Base-by-base conservation (phyloP, 805 yeast species). In the Starmerella riodocensis region DNA sequence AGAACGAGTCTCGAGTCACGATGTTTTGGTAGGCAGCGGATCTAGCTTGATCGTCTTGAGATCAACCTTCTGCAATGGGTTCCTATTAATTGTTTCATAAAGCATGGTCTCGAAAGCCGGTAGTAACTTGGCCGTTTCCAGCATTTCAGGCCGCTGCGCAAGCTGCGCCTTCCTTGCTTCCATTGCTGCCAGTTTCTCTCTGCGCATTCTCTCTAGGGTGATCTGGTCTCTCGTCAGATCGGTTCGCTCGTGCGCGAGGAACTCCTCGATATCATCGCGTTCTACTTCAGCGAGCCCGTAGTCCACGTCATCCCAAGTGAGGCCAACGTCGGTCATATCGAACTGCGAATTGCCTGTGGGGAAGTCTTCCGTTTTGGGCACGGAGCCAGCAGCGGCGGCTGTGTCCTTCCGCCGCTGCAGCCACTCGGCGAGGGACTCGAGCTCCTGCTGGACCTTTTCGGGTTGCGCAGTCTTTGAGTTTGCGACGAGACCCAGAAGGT, bases 251-350 rank as follows among this genome's bases (percentile, higher is more conserved):
- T 55, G 57, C 11, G 56, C 53, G 29, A 59, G 54, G 30, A 57
- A 60, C 35, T 57, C 65, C 20, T 54, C 58, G 26, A 58, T 47
- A 41, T 67, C 72, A 17, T 62, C 64, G n/a, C 66, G 47, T 45
- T 71, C 76, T 33, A 65, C 63, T 22, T 68, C 73, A 16, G 64
- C 61, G 12, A 71, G 46, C 0, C 76, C 77, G 43, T 70, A 63
- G 39, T 70, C 72, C 4, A 60, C 56, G 9, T 64, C 59, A 9
- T 62, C 61, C 45, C 46, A 42, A 11, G 42, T 49, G 24, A 69
- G 54, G 1, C 67, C 60, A 4, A 66, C 66, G 7, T 62, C 53
- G 2, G 64, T 58, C 36, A 67, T 60, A 8, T 70, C 65, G n/a
- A 62, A 54, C 8, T 60, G 57, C 71, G 73, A 66, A 4, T 14